Evolutionary conservation across 1,284 basidiomycete species (phyloP), one percentile per base, ranked within the genome.

Genomic region (Farysia itapuensis): DNA sequence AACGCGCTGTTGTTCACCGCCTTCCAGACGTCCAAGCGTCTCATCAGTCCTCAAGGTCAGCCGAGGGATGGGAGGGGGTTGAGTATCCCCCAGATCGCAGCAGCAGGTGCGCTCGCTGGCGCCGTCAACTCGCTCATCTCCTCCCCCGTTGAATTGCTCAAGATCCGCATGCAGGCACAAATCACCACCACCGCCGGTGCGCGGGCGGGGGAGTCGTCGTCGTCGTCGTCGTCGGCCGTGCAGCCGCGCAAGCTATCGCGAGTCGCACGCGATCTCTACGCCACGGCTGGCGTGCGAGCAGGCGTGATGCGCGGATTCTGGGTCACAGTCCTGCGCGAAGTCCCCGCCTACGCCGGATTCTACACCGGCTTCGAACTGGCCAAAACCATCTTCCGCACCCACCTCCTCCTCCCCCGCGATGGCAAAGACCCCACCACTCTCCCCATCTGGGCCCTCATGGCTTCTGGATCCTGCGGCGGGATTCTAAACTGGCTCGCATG

Each of bases 281-380:
- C 72, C 22, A 79, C 88, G 45, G 90, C 86, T 81, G 93, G 94
- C 0, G 85, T 96, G 60, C 79, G 84, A 32, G 82, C 84, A 49
- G 94, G 94, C 7, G 83, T 97, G 40, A 95, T 97, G 92, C 81
- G 94, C 24, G 94, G 94, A 0, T 97, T 92, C 77, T 95, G 92
- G 90, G 83, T 93, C n/a, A 97, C 94, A 0, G 85, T 96, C 21
- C 83, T 85, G 1, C 82, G 92, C 66, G 94, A 97, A 77, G 90
- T 95, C 33, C 93, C 93, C 4, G 93, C 91, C 6, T 96, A 96
- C 73, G 91, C 92, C 30, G 90, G 88, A 18, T 77, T 74, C 54
- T 90, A 90, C 69, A 85, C 85, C 44, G 90, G 85, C 0, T 98
- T 90, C 77, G 94, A 96, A 77, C 88, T 84, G 45, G 84, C 87